These are phyloP conservation scores for Clavispora fructus DNA, from an alignment of 805 yeast species.

Conservation along the genomic window DNA sequence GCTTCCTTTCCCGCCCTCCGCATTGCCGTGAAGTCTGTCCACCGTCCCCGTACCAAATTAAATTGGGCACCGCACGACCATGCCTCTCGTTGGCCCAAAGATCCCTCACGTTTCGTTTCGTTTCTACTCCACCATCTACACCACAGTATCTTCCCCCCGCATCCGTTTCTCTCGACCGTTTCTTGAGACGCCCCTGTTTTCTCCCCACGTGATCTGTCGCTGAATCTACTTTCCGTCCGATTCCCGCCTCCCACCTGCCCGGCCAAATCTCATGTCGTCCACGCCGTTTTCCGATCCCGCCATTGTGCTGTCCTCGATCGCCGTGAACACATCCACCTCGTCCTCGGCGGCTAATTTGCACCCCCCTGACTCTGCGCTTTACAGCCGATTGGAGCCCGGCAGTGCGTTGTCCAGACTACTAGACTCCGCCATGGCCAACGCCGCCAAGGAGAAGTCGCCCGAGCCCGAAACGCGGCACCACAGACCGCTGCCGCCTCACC, in stretches of 20 bases:
- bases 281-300: constrained; percentile 11
- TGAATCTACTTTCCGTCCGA: no score
- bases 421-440: constrained; percentile 44
- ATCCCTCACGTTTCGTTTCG: not conserved
- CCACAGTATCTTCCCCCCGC: not conserved
- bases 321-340: constrained; percentile 2
- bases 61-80: not conserved
- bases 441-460: constrained; percentile 41
- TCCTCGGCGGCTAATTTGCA: not conserved
- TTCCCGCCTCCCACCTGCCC: not conserved
- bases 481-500: constrained; percentile 1
- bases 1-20: no score
- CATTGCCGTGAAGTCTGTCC: no score
- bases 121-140: not conserved
- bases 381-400: constrained; percentile 22
- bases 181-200: no score
- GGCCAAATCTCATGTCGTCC: not conserved
- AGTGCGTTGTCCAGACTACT: constrained; percentile 37
- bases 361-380: not conserved
- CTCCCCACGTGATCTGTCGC: no score
- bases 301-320: constrained; percentile 9
- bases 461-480: constrained; percentile 12
- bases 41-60: no score
- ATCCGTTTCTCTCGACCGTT: no score
- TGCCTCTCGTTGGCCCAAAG: not conserved